phyloP scores from a whole-genome alignment of 805 yeast genomes.

The Lachancea quebecensis region DNA sequence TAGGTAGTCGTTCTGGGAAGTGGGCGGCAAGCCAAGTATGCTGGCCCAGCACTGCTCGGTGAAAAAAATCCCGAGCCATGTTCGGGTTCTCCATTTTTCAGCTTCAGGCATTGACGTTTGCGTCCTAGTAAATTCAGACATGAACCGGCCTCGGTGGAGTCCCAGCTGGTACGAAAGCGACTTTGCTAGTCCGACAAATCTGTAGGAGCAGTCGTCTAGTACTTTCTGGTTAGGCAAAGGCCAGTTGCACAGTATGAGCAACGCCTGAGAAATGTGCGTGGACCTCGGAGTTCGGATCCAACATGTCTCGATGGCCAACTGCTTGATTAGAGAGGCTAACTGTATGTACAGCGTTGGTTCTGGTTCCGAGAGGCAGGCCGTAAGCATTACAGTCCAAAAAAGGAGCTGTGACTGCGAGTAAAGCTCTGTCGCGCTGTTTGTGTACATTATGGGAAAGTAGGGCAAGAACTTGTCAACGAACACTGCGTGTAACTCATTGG shows the following conservation, averaged over 20 bases:
- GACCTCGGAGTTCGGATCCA: slow-evolving; percentile 92
- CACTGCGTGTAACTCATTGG: slow-evolving; percentile 61
- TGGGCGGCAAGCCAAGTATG: slow-evolving; percentile 79
- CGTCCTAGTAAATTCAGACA: slow-evolving; percentile 82
- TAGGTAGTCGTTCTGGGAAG: slow-evolving; percentile 73
- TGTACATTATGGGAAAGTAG: slow-evolving; percentile 68
- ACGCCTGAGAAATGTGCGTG: slow-evolving; percentile 87
- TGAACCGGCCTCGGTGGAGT: slow-evolving; percentile 84
- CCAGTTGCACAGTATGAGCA: slow-evolving; percentile 81
- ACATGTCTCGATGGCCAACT: slow-evolving; percentile 83
- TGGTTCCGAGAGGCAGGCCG: slow-evolving; percentile 81
- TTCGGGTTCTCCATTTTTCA: slow-evolving; percentile 87
- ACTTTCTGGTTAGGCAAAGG: slow-evolving; percentile 90
- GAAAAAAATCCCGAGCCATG: slow-evolving; percentile 86
- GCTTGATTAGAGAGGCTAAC: slow-evolving; percentile 71
- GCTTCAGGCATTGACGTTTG: slow-evolving; percentile 86
- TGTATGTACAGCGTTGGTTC: slow-evolving; percentile 76
- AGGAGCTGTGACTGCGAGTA: slow-evolving; percentile 77
- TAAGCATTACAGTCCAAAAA: slow-evolving; percentile 86
- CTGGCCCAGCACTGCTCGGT: slow-evolving; percentile 90
- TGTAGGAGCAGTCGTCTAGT: slow-evolving; percentile 82
- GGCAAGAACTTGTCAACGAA: slow-evolving; percentile 67
- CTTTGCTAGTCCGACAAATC: slow-evolving; percentile 84
- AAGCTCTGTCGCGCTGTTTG: slow-evolving; percentile 64
- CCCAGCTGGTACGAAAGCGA: slow-evolving; percentile 81